Base-by-base conservation (phyloP, 495 filamentous ascomycete species). In the Penicillium lagena region DNA sequence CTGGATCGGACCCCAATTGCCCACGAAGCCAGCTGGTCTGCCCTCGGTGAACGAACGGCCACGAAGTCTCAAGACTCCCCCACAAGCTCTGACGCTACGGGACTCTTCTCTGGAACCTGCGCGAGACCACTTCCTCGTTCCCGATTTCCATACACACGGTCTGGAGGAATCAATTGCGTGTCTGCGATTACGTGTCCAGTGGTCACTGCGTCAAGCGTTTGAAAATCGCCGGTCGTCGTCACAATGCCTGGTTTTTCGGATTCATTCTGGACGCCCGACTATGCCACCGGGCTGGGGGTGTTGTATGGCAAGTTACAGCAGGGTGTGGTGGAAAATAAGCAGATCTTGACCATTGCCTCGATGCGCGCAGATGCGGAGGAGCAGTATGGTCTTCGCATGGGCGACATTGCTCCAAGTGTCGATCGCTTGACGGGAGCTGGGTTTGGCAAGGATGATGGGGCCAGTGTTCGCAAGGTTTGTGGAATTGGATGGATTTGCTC, bases 311-410 rank as follows among this genome's bases (percentile, higher is more conserved):
- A 99, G 70, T 82, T 99, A 37, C 90, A 96, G 66, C 93, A 99
- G 61, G 94, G 93, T 42, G 83, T 89, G 35, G 78, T 89, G 58
- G 94, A 97, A 67, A 95, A 99, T 59, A 87, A 89, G 65, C 93
- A 99, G 66, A 75, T 99, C 37, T 66, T 97, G 39, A 89, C 83
- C 13, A 79, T 99, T 54, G 90, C 93, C 22, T 86, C 86, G 30
- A 80, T 97, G 86, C 88, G 93, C 67, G 93, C 93, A 50, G 93
- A 97, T 57, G 89, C 93, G 31, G 93, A 99, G 58, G 93, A 97
- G 35, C 53, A 81, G 28, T 99, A 97, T 67, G 86, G 90, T 15
- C 71, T 81, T 49, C 82, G 79, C 50, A 75, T 99, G 39, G 85
- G 75, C 44, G 85, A 90, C 7, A 97, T 97, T 54, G 78, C 82